These are phyloP conservation scores for Aspergillus pseudonomiae DNA, from an alignment of 2,329 filamentous ascomycete species.

Conservation along the genomic window DNA sequence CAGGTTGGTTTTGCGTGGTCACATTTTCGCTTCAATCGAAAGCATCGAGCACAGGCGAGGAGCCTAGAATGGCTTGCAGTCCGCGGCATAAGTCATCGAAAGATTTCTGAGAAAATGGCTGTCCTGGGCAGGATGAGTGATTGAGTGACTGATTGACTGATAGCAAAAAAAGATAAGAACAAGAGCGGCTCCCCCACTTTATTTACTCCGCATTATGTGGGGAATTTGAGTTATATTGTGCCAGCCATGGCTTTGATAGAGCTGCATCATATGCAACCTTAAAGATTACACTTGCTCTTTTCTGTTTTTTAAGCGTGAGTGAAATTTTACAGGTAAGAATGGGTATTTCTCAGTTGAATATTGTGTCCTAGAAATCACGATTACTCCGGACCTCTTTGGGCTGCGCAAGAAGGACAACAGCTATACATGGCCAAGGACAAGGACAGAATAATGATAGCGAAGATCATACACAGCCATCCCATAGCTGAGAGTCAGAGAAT, in stretches of 20 bases:
- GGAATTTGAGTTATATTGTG: not conserved
- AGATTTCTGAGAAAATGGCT: not conserved
- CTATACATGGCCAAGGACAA: not conserved
- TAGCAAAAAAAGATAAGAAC: conserved; percentile 2
- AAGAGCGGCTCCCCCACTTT: not conserved
- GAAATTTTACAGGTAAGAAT: not conserved
- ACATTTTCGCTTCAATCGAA: conserved; percentile 34
- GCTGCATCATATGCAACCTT: not conserved
- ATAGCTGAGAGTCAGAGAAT: not conserved
- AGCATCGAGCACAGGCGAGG: conserved; percentile 32
- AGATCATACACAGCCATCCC: not conserved
- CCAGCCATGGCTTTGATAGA: not conserved
- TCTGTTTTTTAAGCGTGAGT: not conserved
- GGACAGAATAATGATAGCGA: not conserved
- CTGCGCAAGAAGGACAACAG: no score
- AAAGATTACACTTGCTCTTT: not conserved
- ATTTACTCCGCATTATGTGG: not conserved
- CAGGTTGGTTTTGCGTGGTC: conserved; percentile 33
- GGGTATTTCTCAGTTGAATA: not conserved
- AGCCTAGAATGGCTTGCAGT: conserved; percentile 21
- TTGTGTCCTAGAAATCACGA: not conserved
- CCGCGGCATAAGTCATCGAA: conserved; percentile 9
- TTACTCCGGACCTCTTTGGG: no score
- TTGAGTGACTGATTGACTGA: not conserved
- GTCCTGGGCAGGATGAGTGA: not conserved